A percentile compares a stretch with the other conserved stretches of the same genome.
Conservation (phyloP, 106 monocot genomes). For the Dendrobium huoshanense region DNA sequence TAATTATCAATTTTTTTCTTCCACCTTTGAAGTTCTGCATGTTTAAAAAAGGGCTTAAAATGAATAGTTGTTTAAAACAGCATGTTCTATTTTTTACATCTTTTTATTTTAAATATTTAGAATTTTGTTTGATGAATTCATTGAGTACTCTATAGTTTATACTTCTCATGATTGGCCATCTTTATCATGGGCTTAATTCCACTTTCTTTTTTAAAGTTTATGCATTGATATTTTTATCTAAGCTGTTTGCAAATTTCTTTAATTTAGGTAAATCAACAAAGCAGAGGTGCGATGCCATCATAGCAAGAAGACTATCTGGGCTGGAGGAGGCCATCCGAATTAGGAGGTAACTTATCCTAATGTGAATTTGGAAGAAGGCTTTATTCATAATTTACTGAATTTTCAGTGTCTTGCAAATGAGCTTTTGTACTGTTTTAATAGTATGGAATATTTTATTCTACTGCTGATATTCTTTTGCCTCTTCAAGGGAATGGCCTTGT, state of each 20-base stretch:
- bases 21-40: not conserved
- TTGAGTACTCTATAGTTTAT: not conserved
- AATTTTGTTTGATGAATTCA: not conserved
- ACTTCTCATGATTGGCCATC: not conserved
- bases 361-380: not conserved
- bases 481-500: not conserved
- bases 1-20: not conserved
- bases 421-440: not conserved
- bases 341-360: constrained; percentile 32
- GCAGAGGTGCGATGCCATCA: constrained; percentile 18
- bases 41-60: not conserved
- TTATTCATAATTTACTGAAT: not conserved
- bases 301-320: constrained; percentile 44
- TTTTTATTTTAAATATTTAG: not conserved
- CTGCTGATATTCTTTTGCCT: not conserved
- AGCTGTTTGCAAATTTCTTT: not conserved
- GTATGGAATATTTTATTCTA: not conserved
- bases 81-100: not conserved
- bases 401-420: not conserved
- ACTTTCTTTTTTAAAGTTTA: not conserved
- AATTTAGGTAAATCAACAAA: constrained; percentile 24
- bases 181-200: not conserved
- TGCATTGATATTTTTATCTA: not conserved
- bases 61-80: not conserved
- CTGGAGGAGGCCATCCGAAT: constrained; percentile 73